These are phyloP conservation scores for Tephrocybe rancida DNA, from an alignment of 768 basidiomycete genomes.

Conservation along the genomic window DNA sequence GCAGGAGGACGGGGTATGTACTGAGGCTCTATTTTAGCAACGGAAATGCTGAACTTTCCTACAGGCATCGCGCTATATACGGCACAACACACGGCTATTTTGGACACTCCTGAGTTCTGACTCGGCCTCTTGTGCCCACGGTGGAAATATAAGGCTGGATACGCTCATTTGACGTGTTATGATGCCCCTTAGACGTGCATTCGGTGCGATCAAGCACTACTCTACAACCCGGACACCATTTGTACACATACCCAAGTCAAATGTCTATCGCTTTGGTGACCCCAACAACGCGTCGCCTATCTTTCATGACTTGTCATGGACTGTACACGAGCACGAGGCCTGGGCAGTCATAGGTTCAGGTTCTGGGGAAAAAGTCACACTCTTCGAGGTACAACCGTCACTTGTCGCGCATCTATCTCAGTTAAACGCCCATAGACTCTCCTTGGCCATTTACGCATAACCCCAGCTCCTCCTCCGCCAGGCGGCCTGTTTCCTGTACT, in stretches of 20 bases:
- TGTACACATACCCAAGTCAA: slow-evolving; percentile 46
- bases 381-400: slow-evolving; percentile 60
- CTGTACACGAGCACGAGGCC: slow-evolving; percentile 57
- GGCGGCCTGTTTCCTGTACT: slow-evolving; percentile 83
- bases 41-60: not conserved
- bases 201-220: slow-evolving; percentile 2
- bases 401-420: not conserved
- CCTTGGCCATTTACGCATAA: slow-evolving; percentile 69
- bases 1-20: not conserved
- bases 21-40: not conserved
- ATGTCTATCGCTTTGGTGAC: slow-evolving; percentile 64
- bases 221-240: slow-evolving; percentile 12
- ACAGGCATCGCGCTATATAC: not conserved
- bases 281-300: slow-evolving; percentile 48
- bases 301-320: slow-evolving; percentile 60
- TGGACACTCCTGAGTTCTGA: not conserved
- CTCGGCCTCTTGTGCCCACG: not conserved
- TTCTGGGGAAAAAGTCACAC: slow-evolving; percentile 57
- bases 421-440: slow-evolving; percentile 49
- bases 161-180: too few species aligned
- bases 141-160: too few species aligned
- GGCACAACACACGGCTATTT: not conserved
- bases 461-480: slow-evolving; percentile 60
- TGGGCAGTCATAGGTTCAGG: slow-evolving; percentile 79
- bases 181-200: not conserved